Conservation (phyloP, 495 filamentous ascomycete genomes). For the Podospora anserina region DNA sequence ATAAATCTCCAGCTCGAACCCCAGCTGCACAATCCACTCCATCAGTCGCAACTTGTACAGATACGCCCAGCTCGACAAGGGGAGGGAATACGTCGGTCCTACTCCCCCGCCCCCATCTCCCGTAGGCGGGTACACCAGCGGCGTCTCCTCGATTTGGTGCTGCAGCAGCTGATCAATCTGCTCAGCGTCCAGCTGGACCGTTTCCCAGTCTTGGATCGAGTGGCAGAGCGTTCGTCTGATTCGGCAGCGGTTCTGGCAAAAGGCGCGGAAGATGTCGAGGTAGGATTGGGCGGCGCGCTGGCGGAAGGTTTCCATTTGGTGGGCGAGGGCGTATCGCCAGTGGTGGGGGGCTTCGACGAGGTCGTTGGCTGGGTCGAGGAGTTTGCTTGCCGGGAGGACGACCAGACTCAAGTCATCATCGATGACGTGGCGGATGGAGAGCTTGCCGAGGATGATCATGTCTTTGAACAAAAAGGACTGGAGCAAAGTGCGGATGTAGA, state of each 20-base stretch:
- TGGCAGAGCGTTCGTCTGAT: slow-evolving; percentile 81
- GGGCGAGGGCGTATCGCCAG: slow-evolving; percentile 70
- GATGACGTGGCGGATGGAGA: slow-evolving; percentile 68
- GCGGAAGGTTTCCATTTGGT: slow-evolving; percentile 76
- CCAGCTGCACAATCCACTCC: slow-evolving; percentile 84
- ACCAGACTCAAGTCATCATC: slow-evolving; percentile 75
- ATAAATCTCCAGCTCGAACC: slow-evolving; percentile 93
- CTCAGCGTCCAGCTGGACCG: slow-evolving; percentile 77
- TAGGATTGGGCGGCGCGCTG: slow-evolving; percentile 72
- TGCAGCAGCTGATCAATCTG: slow-evolving; percentile 73
- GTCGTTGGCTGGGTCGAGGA: slow-evolving; percentile 71
- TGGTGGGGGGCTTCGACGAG: slow-evolving; percentile 73
- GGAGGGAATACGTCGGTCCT: slow-evolving; percentile 51
- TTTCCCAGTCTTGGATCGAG: slow-evolving; percentile 77
- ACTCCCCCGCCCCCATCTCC: slow-evolving; percentile 3
- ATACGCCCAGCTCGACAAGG: slow-evolving; percentile 84
- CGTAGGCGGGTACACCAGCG: slow-evolving; percentile 39
- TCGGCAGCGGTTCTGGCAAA: slow-evolving; percentile 88
- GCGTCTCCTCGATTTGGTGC: slow-evolving; percentile 58
- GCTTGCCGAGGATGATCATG: slow-evolving; percentile 59
- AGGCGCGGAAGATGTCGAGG: slow-evolving; percentile 72
- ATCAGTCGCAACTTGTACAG: slow-evolving; percentile 83
- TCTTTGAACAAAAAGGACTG: slow-evolving; percentile 73
- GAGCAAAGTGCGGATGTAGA: slow-evolving; percentile 79
- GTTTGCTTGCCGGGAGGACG: slow-evolving; percentile 65